Conservation (phyloP, 2,329 filamentous ascomycete species). For the Ophiobolus disseminans region DNA sequence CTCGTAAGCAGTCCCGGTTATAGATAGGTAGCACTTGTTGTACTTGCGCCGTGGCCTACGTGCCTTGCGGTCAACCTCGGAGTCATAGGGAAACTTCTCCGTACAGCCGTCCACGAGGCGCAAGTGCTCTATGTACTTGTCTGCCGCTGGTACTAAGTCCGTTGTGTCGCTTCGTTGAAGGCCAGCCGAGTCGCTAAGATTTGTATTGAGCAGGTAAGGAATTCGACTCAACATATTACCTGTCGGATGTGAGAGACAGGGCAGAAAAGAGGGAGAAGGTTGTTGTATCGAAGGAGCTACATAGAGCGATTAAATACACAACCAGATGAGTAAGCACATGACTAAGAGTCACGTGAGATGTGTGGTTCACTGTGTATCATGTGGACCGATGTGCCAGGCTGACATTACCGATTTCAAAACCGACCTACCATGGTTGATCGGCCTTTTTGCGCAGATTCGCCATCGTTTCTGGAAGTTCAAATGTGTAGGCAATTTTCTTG, state of each 20-base stretch:
- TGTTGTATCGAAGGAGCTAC: too few relatives aligned
- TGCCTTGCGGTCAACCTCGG: not conserved
- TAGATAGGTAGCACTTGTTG: slow-evolving; percentile 5
- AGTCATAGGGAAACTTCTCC: slow-evolving; percentile 3
- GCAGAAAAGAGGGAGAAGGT: too few relatives aligned
- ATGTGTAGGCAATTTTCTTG: slow-evolving; percentile 2
- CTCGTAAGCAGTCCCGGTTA: slow-evolving; percentile 9
- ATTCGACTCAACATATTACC: slow-evolving; percentile 14
- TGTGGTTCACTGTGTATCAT: too few relatives aligned
- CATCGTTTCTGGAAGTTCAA: slow-evolving; percentile 4
- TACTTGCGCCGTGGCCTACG: slow-evolving; percentile 5
- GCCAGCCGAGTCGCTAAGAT: not conserved
- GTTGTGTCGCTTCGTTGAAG: too few relatives aligned
- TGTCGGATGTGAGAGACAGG: too few relatives aligned
- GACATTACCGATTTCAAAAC: too few relatives aligned
- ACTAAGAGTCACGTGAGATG: too few relatives aligned
- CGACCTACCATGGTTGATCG: slow-evolving; percentile 9
- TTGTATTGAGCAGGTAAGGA: slow-evolving; percentile 7
- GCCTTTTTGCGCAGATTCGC: not conserved
- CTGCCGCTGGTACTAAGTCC: slow-evolving; percentile 13
- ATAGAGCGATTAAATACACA: too few relatives aligned
- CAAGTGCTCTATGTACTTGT: slow-evolving; percentile 8
- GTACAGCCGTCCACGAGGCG: slow-evolving; percentile 7
- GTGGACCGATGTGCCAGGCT: too few relatives aligned
- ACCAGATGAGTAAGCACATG: too few relatives aligned